Percentiles rank a stretch among this genome's conserved stretches.
Evolutionary conservation across 176 grass and related monocot genomes (phyloP).

Genomic region (Cenchrus americanus): DNA sequence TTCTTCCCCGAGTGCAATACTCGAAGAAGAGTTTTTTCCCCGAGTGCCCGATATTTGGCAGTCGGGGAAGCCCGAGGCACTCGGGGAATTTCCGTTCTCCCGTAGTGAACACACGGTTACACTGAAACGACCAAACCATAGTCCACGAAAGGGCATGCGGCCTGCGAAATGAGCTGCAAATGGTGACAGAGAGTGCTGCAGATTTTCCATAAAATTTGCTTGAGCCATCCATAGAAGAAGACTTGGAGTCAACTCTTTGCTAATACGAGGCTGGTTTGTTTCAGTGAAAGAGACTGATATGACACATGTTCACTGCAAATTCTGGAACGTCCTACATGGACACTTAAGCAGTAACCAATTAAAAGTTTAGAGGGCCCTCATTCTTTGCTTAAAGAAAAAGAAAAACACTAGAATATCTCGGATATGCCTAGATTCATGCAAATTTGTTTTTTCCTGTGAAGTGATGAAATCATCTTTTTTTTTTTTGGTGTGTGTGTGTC

Average conservation of each 20-base stretch:
- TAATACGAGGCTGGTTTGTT: neutral
- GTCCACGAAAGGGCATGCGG: neutral
- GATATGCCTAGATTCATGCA: neutral
- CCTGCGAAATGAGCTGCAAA: neutral
- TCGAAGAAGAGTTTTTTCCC: too few relatives aligned
- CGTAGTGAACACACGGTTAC: slow-evolving; percentile 27
- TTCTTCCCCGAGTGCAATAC: too few relatives aligned
- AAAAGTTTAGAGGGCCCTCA: neutral
- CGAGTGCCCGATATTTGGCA: too few relatives aligned
- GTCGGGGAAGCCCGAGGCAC: too few relatives aligned
- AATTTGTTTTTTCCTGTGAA: neutral
- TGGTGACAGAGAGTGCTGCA: neutral
- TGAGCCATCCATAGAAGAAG: neutral
- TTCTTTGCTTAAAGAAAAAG: neutral
- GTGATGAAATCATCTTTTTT: neutral
- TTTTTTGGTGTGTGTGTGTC: too few relatives aligned
- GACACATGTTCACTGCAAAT: neutral
- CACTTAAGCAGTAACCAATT: neutral
- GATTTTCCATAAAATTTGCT: neutral
- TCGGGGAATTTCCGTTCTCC: too few relatives aligned
- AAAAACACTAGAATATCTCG: too few relatives aligned
- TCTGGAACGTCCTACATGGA: neutral
- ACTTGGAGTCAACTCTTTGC: neutral
- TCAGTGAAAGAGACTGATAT: neutral
- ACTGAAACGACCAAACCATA: neutral